Percentiles rank a stretch among this genome's conserved stretches.
Evolutionary conservation across 2,329 filamentous ascomycete genomes (phyloP).

Genomic region (Paracoccidioides brasiliensis): DNA sequence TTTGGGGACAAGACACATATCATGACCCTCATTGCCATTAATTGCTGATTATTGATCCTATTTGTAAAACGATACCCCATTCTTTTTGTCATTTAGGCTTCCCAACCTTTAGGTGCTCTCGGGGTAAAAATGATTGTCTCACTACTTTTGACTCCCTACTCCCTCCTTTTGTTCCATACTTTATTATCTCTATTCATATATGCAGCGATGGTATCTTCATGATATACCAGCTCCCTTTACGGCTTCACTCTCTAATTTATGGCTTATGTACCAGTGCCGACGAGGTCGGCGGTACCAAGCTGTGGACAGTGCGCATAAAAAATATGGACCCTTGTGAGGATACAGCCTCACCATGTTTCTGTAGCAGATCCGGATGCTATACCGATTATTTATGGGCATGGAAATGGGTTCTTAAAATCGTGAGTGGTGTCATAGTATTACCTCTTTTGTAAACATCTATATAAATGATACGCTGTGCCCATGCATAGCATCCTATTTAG

Average conservation of each 20-base stretch:
- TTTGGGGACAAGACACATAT: neutral
- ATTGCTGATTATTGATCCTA: neutral
- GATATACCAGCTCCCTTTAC: conserved; percentile 40
- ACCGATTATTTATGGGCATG: conserved; percentile 62
- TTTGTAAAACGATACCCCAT: neutral
- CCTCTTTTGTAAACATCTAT: neutral
- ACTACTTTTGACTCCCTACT: conserved; percentile 21
- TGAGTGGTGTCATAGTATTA: conserved; percentile 25
- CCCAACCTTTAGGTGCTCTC: no score
- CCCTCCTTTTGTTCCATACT: conserved; percentile 39
- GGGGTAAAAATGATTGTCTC: conserved; percentile 19
- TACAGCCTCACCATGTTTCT: conserved; percentile 74
- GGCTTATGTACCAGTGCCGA: conserved; percentile 58
- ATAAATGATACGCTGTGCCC: neutral
- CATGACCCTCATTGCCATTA: neutral
- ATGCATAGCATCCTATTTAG: neutral
- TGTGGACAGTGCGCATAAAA: conserved; percentile 63
- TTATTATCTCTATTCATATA: conserved; percentile 46
- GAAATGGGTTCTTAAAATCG: conserved; percentile 62
- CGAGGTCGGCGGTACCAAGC: conserved; percentile 50
- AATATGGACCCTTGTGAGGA: conserved; percentile 64
- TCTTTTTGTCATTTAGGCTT: neutral
- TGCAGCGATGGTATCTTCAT: conserved; percentile 36
- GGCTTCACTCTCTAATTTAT: conserved; percentile 61
- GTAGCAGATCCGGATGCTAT: conserved; percentile 72